Evolutionary conservation across 345 rosid genomes (phyloP).

Genomic region (Rhodomyrtus tomentosa): DNA sequence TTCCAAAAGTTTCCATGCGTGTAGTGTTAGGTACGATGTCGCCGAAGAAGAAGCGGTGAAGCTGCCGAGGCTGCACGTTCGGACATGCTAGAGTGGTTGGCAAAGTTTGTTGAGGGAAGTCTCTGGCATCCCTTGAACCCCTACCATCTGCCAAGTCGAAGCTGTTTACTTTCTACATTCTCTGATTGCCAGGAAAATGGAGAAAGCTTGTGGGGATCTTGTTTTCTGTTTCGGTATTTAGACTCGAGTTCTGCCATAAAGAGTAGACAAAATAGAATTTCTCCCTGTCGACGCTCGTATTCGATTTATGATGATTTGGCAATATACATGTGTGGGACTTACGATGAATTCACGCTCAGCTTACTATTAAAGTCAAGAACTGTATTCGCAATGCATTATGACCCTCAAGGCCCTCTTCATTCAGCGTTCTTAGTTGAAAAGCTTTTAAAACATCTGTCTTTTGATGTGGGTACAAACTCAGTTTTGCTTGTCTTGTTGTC

Average conservation of each 20-base stretch:
- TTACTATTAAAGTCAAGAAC: no score
- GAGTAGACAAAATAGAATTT: no score
- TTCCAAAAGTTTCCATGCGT: constrained; percentile 56
- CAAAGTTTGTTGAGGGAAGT: constrained; percentile 28
- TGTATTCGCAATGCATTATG: not conserved
- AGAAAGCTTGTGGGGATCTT: no score
- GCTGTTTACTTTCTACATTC: no score
- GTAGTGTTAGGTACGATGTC: constrained; percentile 46
- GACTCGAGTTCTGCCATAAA: no score
- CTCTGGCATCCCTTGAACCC: no score
- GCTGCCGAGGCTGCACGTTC: constrained; percentile 56
- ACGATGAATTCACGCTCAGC: no score
- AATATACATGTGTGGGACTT: no score
- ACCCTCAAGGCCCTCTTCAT: not conserved
- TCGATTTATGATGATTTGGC: no score
- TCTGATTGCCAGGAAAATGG: no score
- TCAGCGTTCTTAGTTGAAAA: not conserved
- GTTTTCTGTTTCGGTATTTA: not conserved
- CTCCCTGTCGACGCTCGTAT: not conserved
- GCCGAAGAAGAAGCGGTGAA: constrained; percentile 36
- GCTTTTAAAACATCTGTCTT: no score
- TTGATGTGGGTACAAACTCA: not conserved
- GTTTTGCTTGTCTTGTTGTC: not conserved
- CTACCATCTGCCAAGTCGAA: no score
- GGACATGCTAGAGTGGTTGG: constrained; percentile 48